Conservation (phyloP, 345 rosid species). For the Salix koriyanagi region DNA sequence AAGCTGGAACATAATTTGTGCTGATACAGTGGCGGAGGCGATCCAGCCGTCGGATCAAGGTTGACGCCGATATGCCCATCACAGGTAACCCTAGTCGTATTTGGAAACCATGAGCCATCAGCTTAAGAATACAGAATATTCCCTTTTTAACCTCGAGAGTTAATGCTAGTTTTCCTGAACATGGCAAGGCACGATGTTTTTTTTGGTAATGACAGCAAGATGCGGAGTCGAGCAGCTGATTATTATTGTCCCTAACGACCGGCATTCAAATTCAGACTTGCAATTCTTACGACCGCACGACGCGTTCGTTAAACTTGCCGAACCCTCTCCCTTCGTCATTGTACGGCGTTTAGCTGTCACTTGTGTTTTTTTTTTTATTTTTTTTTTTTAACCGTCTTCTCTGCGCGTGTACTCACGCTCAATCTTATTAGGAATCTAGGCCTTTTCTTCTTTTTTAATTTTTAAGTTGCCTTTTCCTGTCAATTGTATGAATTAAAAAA, state of each 20-base stretch:
- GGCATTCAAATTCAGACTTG: constrained; percentile 7
- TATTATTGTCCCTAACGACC: constrained; percentile 9
- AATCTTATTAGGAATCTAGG: neutral
- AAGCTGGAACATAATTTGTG: no score
- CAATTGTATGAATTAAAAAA: neutral
- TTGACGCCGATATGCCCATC: neutral
- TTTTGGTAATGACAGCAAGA: neutral
- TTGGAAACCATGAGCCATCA: no score
- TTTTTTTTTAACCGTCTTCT: neutral
- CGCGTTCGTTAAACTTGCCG: constrained; percentile 22
- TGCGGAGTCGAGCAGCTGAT: neutral
- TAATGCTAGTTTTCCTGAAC: neutral
- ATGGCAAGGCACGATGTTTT: neutral
- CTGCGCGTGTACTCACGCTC: neutral
- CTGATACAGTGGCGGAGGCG: no score
- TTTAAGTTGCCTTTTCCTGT: neutral
- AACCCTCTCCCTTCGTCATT: neutral
- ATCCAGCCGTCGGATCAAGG: no score
- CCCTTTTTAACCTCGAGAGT: neutral
- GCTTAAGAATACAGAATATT: neutral
- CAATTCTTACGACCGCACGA: constrained; percentile 17
- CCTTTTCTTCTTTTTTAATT: neutral
- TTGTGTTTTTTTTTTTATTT: no score
- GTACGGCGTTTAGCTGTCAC: constrained; percentile 15
- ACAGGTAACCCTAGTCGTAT: no score